phyloP scores from a whole-genome alignment of 176 grass and related monocot genomes.

The Pharus latifolius region DNA sequence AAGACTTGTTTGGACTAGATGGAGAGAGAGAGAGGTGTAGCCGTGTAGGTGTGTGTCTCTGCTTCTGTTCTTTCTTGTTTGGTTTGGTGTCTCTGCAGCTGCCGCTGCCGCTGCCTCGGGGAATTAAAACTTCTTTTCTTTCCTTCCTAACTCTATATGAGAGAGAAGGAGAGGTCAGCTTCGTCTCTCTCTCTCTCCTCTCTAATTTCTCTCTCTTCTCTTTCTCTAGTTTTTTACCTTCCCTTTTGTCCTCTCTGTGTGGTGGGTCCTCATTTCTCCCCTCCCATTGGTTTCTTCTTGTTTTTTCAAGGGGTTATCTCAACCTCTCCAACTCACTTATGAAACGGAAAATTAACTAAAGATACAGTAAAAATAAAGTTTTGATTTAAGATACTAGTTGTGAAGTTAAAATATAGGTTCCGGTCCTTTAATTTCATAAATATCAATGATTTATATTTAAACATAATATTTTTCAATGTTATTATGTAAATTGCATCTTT shows the following conservation, averaged over 20 bases:
- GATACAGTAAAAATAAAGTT: too few species aligned
- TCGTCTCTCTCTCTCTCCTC: neutral
- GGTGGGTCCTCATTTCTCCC: too few species aligned
- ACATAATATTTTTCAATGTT: too few species aligned
- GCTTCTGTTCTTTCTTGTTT: neutral
- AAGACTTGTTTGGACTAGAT: neutral
- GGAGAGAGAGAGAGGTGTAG: neutral
- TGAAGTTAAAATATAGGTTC: too few species aligned
- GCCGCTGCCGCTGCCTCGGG: neutral
- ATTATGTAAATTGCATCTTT: too few species aligned
- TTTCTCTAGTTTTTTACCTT: neutral
- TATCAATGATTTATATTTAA: too few species aligned
- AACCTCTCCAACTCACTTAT: too few species aligned
- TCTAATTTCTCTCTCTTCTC: neutral
- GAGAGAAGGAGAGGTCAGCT: neutral
- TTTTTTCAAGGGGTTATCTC: too few species aligned
- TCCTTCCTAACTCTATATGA: neutral
- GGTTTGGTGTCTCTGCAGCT: neutral
- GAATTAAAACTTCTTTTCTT: conserved; percentile 11
- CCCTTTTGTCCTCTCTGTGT: neutral
- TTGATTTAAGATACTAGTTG: too few species aligned
- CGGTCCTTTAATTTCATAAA: too few species aligned
- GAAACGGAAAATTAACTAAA: too few species aligned
- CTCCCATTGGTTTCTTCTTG: neutral
- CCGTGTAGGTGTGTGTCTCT: neutral